These are phyloP conservation scores for Blastocystis sp. DNA, from an alignment of 352 stramenopile species.

Conservation along the genomic window DNA sequence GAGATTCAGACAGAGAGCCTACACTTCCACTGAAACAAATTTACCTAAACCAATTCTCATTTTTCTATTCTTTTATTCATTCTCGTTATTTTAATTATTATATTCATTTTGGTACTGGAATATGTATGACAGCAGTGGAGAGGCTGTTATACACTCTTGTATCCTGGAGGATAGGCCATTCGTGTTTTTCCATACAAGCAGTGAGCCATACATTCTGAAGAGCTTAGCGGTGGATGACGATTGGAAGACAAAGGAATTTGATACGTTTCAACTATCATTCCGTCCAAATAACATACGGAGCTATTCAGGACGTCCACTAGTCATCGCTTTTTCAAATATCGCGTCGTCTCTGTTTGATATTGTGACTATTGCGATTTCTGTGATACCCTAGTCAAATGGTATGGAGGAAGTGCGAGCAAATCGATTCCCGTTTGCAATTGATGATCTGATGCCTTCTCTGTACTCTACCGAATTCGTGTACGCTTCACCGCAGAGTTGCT, in stretches of 20 bases:
- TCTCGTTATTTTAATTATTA: too few relatives aligned
- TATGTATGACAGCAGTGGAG: too few relatives aligned
- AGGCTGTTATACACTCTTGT: background rate
- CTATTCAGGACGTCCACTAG: background rate
- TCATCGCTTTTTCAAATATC: background rate
- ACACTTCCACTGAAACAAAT: too few relatives aligned
- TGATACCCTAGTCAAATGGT: background rate
- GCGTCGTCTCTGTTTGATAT: background rate
- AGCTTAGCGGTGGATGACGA: background rate
- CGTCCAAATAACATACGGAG: background rate
- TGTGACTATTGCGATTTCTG: background rate
- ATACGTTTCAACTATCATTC: background rate
- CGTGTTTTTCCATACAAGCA: background rate
- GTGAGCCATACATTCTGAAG: background rate
- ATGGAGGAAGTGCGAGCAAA: background rate
- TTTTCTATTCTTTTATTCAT: too few relatives aligned
- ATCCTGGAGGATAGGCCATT: background rate
- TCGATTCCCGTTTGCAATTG: conserved; percentile 11
- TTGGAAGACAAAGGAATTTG: background rate
- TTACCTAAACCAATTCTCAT: too few relatives aligned
- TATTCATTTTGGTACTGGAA: too few relatives aligned
- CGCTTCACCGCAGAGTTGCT: background rate
- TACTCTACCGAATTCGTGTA: background rate
- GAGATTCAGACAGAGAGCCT: too few relatives aligned
- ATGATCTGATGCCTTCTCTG: conserved; percentile 7